Evolutionary conservation across 306 rosid species (phyloP).

Genomic region (Parietaria judaica): DNA sequence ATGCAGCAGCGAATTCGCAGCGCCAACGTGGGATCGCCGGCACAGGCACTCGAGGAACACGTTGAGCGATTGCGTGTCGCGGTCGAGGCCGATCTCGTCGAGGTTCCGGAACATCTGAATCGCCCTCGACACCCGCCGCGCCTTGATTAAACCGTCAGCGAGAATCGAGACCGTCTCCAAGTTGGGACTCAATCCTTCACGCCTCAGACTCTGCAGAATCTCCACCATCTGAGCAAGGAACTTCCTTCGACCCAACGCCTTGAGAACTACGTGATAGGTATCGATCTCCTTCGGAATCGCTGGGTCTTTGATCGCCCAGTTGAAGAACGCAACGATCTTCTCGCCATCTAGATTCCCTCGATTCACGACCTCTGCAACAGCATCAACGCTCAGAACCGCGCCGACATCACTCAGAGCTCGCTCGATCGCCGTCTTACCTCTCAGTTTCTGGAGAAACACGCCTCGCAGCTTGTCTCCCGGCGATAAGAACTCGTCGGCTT

Average conservation of each 20-base stretch:
- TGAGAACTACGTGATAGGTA: slow-evolving; percentile 45
- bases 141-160: slow-evolving; percentile 61
- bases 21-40: slow-evolving; percentile 47
- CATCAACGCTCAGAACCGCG: slow-evolving; percentile 37
- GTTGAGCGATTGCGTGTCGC: slow-evolving; percentile 48
- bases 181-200: slow-evolving; percentile 33
- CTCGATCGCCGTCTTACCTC: slow-evolving; percentile 55
- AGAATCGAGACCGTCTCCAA: slow-evolving; percentile 42
- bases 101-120: slow-evolving; percentile 41
- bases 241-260: slow-evolving; percentile 74
- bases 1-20: slow-evolving; percentile 47
- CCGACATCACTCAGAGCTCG: slow-evolving; percentile 38
- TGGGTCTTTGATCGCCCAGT: slow-evolving; percentile 70
- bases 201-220: slow-evolving; percentile 37
- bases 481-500: slow-evolving; percentile 49
- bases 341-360: slow-evolving; percentile 59
- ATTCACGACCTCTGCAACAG: slow-evolving; percentile 42
- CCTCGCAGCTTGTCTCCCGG: slow-evolving; percentile 76
- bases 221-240: slow-evolving; percentile 39
- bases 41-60: slow-evolving; percentile 57
- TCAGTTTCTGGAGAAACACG: slow-evolving; percentile 68
- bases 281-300: slow-evolving; percentile 29
- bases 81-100: slow-evolving; percentile 46
- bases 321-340: slow-evolving; percentile 59
- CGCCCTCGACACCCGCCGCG: slow-evolving; percentile 55